A percentile compares a stretch with the other conserved stretches of the same genome.
Evolutionary conservation across 2,329 filamentous ascomycete species (phyloP).

Genomic region (Fusarium globosum): DNA sequence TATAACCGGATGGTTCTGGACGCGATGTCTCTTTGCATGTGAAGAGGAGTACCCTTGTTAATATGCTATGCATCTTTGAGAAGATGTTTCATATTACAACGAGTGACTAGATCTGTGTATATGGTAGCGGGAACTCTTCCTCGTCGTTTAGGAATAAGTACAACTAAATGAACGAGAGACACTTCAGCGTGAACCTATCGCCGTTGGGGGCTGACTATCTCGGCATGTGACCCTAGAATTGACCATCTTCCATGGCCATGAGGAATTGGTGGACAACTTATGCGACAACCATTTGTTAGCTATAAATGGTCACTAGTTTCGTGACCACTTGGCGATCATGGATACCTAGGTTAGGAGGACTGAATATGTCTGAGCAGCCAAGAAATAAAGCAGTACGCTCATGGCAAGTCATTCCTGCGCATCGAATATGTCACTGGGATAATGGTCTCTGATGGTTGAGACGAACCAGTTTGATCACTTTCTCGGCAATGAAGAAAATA

Average conservation of each 20-base stretch:
- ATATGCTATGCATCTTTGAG: neutral
- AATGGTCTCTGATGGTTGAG: neutral
- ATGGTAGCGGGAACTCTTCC: neutral
- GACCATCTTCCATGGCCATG: neutral
- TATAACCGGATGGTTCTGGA: neutral
- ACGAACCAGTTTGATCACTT: neutral
- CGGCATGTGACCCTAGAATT: neutral
- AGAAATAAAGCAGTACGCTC: too few relatives aligned
- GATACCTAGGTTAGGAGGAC: neutral
- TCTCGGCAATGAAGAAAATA: neutral
- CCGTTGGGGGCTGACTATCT: neutral
- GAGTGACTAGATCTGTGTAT: neutral
- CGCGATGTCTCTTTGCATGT: slow-evolving; percentile 14
- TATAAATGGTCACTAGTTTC: neutral
- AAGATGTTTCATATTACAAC: neutral
- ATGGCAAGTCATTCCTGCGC: neutral
- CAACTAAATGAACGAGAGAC: neutral
- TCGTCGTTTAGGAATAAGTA: neutral
- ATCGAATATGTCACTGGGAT: neutral
- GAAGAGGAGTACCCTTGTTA: slow-evolving; percentile 1
- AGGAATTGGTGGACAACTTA: neutral
- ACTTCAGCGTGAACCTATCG: neutral
- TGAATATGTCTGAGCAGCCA: neutral
- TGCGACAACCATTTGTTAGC: neutral
- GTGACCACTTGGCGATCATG: neutral